These are phyloP conservation scores for Chlorophyllum brunneum DNA, from an alignment of 768 basidiomycete genomes.

Conservation along the genomic window DNA sequence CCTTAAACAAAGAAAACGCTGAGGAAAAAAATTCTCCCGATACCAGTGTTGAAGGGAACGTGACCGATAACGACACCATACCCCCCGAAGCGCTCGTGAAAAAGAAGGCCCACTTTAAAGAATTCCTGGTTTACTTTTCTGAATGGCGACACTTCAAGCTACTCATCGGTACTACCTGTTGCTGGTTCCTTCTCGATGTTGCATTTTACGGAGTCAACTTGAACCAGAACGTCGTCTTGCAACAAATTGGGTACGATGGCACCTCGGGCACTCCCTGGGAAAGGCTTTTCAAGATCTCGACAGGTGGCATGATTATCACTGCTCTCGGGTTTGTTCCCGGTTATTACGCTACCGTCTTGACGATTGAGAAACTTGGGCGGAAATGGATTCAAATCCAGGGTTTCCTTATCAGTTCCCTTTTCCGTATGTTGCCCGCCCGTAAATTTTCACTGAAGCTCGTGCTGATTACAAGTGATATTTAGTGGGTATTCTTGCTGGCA, in stretches of 20 bases:
- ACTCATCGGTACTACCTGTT: constrained; percentile 60
- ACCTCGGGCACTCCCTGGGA: constrained; percentile 54
- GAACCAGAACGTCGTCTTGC: constrained; percentile 76
- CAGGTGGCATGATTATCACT: constrained; percentile 69
- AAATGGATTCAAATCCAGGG: constrained; percentile 77
- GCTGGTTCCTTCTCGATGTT: constrained; percentile 78
- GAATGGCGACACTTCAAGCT: constrained; percentile 69
- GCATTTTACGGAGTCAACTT: constrained; percentile 76
- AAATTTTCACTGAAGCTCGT: background rate
- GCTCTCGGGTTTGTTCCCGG: constrained; percentile 76
- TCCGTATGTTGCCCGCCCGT: constrained; percentile 39
- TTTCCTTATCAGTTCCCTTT: constrained; percentile 65
- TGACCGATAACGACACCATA: constrained; percentile 10
- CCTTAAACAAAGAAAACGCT: background rate
- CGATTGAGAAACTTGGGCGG: constrained; percentile 69
- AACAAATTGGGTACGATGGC: constrained; percentile 68
- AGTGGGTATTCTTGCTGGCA: constrained; percentile 70
- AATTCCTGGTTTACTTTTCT: constrained; percentile 65
- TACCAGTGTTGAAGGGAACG: background rate
- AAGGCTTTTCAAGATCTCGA: constrained; percentile 61
- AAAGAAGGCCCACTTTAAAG: constrained; percentile 52
- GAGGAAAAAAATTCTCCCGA: background rate
- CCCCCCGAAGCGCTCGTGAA: constrained; percentile 23
- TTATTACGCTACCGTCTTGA: constrained; percentile 50
- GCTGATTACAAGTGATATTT: background rate